A percentile compares a stretch with the other conserved stretches of the same genome.
Conservation (phyloP, 257 asterid species). For the Lycium ferocissimum region DNA sequence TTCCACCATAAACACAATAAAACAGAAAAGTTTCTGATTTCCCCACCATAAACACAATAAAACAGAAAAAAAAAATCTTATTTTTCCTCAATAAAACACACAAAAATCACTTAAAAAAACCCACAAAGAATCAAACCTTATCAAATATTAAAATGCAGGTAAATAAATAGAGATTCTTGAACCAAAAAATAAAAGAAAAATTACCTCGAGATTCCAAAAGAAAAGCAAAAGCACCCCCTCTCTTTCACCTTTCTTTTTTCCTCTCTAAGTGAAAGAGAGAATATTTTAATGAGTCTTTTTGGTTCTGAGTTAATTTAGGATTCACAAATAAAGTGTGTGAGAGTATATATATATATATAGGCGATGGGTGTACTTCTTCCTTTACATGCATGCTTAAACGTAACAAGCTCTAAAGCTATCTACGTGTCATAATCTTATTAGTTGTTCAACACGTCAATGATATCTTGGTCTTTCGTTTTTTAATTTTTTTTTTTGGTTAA, state of each 20-base stretch:
- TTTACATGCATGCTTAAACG: constrained; percentile 46
- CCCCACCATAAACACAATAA: no score
- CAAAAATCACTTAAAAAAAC: background rate
- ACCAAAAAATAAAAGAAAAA: background rate
- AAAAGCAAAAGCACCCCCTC: background rate
- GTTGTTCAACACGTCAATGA: background rate
- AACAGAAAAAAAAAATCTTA: no score
- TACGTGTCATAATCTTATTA: background rate
- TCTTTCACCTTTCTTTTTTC: background rate
- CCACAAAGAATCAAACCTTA: background rate
- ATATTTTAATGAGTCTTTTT: background rate
- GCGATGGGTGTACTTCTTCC: background rate
- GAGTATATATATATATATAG: background rate
- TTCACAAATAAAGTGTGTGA: background rate
- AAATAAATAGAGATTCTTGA: background rate
- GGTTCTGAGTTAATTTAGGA: background rate
- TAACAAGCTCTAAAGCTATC: background rate
- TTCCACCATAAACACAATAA: background rate
- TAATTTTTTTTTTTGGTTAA: no score
- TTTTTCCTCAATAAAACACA: background rate
- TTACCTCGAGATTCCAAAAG: background rate
- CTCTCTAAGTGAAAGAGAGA: background rate
- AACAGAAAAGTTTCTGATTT: no score
- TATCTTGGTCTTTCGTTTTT: background rate
- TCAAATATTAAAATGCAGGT: background rate